These are phyloP conservation scores for Calamus simplicifolius DNA, from an alignment of 176 grass and related monocot genomes.

Conservation along the genomic window DNA sequence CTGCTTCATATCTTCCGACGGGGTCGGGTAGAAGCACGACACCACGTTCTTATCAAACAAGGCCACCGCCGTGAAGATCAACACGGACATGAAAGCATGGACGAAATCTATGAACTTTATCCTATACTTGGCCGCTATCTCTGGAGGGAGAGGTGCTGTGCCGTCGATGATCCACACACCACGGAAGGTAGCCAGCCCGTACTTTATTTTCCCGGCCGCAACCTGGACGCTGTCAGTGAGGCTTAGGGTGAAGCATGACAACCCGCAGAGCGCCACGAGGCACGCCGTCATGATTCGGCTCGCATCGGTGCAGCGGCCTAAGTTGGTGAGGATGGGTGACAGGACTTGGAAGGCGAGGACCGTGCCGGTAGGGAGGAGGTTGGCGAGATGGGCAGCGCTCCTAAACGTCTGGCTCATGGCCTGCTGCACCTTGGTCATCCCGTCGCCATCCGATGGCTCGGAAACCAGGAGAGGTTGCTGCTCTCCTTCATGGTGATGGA, in stretches of 20 bases:
- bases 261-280: conserved; percentile 32
- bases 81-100: conserved; percentile 26
- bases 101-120: conserved; percentile 39
- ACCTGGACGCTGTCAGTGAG: conserved; percentile 43
- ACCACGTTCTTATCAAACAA: conserved; percentile 30
- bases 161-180: conserved; percentile 41
- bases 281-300: conserved; percentile 32
- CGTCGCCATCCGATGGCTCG: conserved; percentile 1
- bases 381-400: conserved; percentile 31
- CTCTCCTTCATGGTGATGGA: no score
- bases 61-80: conserved; percentile 37
- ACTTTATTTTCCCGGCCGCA: conserved; percentile 14
- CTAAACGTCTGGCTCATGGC: conserved; percentile 25
- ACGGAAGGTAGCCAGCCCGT: conserved; percentile 22
- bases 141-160: conserved; percentile 12
- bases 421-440: conserved; percentile 12
- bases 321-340: conserved; percentile 26
- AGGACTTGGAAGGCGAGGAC: conserved; percentile 41
- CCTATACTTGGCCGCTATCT: background rate
- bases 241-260: conserved; percentile 33
- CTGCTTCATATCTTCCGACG: conserved; percentile 26
- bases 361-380: conserved; percentile 33
- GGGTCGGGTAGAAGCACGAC: conserved; percentile 29
- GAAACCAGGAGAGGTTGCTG: no score
- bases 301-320: conserved; percentile 1